Base-by-base conservation (phyloP, 1,284 basidiomycete genomes). In the Afroboletus lepidellus region DNA sequence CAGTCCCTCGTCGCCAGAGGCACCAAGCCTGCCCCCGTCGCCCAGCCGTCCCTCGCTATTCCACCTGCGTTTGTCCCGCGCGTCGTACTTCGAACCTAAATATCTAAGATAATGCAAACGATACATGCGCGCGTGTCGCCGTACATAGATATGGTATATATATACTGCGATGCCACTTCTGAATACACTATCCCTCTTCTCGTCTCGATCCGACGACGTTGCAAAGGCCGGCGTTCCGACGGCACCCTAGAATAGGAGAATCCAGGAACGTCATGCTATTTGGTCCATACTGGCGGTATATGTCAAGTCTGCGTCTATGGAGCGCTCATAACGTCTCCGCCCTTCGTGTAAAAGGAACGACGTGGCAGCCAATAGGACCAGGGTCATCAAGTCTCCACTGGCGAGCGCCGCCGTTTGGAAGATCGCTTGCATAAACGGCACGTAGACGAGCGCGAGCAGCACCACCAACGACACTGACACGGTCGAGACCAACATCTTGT, bases 321-420 rank as follows among this genome's bases (percentile, higher is more conserved):
- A 72, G 20, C 86, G 72, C 71, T 98, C 95, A 64, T 84, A 95
- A 56, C 78, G 73, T 63, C 95, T 75, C 63, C 96, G 74, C 25
- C 72, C 80, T 73, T 98, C 94, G 68, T 98, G 95, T 58, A 91
- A 50, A 20, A 65, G 71, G 65, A 94, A 84, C 49, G 87, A 90
- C 15, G 80, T 74, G 1, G 65, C 84, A 0, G 84, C 92, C 27
- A 98, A 72, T n/a, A 74, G 72, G 23, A 95, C 65, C 3, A 99
- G 76, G 33, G 87, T 80, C 25, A 75, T 72, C 54, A 99, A 60
- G 71, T 99, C 96, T 41, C 77, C 70, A 18, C 75, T 48, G 27
- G 77, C 74, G 15, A 99, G 76, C 8, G 89, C 84, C 57, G 89
- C 89, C 11, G 96, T 99, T 73, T 98, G 94, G 80, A 98, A 99